A percentile compares a stretch with the other conserved stretches of the same genome.
Evolutionary conservation across 192 early-diverging fungal genomes (phyloP).

Genomic region (Globomyces pollinis-pini): DNA sequence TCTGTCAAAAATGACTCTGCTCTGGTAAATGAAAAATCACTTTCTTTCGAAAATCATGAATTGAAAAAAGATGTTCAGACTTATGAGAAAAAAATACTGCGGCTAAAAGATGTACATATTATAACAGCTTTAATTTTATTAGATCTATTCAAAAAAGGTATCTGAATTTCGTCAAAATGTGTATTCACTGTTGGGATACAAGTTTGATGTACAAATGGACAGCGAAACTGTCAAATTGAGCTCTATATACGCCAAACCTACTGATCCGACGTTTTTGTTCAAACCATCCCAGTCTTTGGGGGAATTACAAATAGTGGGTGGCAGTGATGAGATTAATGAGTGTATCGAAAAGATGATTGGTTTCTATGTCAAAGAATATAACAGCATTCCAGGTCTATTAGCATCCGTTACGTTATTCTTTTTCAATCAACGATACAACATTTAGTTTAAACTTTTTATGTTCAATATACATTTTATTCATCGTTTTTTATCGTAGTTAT

Average conservation of each 20-base stretch:
- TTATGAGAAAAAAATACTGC: background rate
- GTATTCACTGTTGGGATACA: background rate
- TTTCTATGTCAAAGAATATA: background rate
- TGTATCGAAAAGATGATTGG: background rate
- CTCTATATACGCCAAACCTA: background rate
- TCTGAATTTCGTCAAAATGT: background rate
- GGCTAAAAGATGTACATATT: background rate
- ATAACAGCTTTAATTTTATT: background rate
- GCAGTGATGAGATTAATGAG: background rate
- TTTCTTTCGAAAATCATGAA: constrained; percentile 31
- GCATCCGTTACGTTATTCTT: background rate
- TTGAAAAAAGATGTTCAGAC: background rate
- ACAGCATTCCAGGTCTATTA: background rate
- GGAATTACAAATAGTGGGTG: background rate
- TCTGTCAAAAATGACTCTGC: constrained; percentile 57
- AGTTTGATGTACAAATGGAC: background rate
- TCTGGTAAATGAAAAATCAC: background rate
- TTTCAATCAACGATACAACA: background rate
- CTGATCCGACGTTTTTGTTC: background rate
- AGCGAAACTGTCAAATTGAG: background rate
- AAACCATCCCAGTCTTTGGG: background rate
- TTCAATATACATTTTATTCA: too few relatives aligned
- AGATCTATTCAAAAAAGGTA: too few relatives aligned
- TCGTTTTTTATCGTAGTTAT: too few relatives aligned
- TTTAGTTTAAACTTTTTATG: too few relatives aligned